Evolutionary conservation across 257 asterid species (phyloP), one percentile per base, ranked within the genome.

Genomic region (Ilex asprella): DNA sequence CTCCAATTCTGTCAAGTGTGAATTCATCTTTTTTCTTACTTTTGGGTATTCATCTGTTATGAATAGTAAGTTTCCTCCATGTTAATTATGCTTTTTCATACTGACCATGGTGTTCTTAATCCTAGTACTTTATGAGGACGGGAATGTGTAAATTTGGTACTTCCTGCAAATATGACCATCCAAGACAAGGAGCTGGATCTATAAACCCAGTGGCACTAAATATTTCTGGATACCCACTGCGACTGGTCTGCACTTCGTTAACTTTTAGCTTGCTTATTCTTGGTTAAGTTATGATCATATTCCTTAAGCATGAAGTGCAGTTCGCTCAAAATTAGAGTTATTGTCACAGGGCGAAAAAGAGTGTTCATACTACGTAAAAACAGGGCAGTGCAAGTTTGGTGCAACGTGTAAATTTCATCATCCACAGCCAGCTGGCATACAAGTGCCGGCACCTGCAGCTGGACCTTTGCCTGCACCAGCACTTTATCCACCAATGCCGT

Each of bases 141-240:
- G 94, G 99, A 66, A 81, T 68, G 80, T 93, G 99, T 78, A 89
- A 87, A 79, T 93, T 75, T 71, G 99, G 99, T 71, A 72, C 84
- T 52, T 89, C 97, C 73, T 92, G 99, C 91, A 92, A 89, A 76
- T 92, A 86, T 66, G 82, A 92, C 79, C 99, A 92, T 73, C 99
- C 99, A 62, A 89, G 86, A 73, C 89, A 76, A 54, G 95, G 90
- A 75, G 73, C 76, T 67, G 95, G 91, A 65, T 75, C 94, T 67
- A 76, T 89, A 21, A 71, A 77, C 30, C 84, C 84, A 1, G 81
- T 82, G 69, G 58, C 81, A 41, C 81, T 82, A 57, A 93, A 87
- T 60, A 51, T 82, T 49, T 77, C 69, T 55, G 99, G 99, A 70
- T 89, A 81, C 74, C 99, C 99, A 57, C 53, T 89, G 69, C 91